A percentile compares a stretch with the other conserved stretches of the same genome.
Conservation (phyloP, 306 rosid genomes). For the Prosopis cineraria region DNA sequence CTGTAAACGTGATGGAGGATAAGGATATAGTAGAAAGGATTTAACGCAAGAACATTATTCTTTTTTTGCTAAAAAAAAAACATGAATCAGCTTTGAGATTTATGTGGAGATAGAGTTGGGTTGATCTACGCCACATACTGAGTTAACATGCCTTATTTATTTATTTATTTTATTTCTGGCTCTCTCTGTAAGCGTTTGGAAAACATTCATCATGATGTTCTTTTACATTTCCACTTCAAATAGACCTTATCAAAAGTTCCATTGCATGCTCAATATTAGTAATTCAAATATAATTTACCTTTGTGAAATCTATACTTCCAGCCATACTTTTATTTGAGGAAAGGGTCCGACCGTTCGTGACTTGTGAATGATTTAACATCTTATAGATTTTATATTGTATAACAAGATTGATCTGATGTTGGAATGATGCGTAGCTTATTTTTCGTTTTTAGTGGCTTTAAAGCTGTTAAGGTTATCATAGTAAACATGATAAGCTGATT, state of each 20-base stretch:
- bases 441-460: neutral
- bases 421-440: neutral
- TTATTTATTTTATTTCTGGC: neutral
- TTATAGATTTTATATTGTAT: neutral
- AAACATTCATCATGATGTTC: neutral
- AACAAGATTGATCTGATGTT: neutral
- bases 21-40: too few relatives aligned
- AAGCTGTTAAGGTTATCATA: conserved; percentile 13
- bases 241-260: neutral
- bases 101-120: neutral
- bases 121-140: neutral
- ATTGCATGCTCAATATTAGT: neutral
- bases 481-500: conserved; percentile 30
- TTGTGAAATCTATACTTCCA: neutral
- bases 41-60: neutral
- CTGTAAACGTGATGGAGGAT: too few relatives aligned
- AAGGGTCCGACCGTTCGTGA: too few relatives aligned
- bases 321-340: neutral
- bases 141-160: neutral
- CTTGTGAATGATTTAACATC: too few relatives aligned
- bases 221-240: neutral
- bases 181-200: neutral
- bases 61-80: too few relatives aligned
- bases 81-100: neutral
- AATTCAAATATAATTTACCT: neutral